Percentiles rank a stretch among this genome's conserved stretches.
Evolutionary conservation across 2,329 filamentous ascomycete species (phyloP).

Genomic region (Cladosporium sphaerospermum): DNA sequence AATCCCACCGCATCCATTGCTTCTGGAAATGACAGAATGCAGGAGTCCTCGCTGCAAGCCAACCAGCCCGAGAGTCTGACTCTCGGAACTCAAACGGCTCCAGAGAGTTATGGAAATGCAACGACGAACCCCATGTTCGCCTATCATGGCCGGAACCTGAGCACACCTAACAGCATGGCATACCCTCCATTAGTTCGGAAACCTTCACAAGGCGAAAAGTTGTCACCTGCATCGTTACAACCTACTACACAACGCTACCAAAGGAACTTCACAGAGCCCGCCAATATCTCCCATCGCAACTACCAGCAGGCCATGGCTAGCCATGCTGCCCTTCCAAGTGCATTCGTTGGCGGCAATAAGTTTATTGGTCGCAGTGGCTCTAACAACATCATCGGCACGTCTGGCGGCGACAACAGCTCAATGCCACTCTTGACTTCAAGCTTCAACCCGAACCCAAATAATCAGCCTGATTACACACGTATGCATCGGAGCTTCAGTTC

Average conservation of each 20-base stretch:
- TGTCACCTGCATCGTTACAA: neutral
- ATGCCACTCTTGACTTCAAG: neutral
- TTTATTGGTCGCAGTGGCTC: neutral
- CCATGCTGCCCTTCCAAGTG: neutral
- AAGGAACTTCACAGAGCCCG: neutral
- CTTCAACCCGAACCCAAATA: neutral
- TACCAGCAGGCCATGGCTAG: neutral
- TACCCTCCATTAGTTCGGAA: neutral
- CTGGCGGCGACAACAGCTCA: neutral
- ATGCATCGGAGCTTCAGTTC: slow-evolving; percentile 6
- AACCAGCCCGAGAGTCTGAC: no score
- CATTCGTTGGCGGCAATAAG: neutral
- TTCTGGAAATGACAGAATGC: no score
- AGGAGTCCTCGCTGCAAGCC: no score
- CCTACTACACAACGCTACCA: no score
- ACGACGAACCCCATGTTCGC: no score
- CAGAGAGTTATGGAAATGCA: no score
- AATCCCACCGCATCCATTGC: no score
- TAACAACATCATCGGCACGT: neutral
- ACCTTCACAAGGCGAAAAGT: neutral
- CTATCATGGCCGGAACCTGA: no score
- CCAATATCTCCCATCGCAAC: neutral
- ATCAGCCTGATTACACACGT: neutral
- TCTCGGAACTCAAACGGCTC: no score
- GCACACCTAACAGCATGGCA: neutral